Conservation (phyloP, 2,329 filamentous ascomycete species). For the Colletotrichum siamense region DNA sequence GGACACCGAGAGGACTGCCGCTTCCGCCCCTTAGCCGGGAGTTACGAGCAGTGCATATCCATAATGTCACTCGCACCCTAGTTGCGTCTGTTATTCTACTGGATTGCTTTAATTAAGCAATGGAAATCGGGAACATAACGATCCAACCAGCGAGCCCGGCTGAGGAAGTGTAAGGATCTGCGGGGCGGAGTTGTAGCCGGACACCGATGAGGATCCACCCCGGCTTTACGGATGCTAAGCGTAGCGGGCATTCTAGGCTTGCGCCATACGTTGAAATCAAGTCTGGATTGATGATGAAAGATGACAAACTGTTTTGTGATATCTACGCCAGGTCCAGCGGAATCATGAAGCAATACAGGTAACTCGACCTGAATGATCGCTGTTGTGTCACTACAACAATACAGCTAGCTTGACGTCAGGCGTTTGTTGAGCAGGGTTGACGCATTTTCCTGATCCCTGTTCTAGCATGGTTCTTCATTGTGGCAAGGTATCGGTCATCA, state of each 20-base stretch:
- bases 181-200: neutral
- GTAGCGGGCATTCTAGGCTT: neutral
- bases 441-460: too few species aligned
- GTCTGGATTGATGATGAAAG: too few species aligned
- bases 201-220: neutral
- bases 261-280: too few species aligned
- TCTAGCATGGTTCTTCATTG: too few species aligned
- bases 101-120: neutral
- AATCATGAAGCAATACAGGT: neutral
- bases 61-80: neutral
- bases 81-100: neutral
- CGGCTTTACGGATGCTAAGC: neutral
- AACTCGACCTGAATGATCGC: neutral
- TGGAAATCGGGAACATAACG: neutral
- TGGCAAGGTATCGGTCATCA: too few species aligned
- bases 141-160: neutral
- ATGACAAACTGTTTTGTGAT: too few species aligned
- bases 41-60: neutral
- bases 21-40: neutral
- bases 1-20: neutral
- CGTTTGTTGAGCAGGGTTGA: neutral
- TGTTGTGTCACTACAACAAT: neutral
- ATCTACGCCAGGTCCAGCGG: neutral
- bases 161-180: neutral
- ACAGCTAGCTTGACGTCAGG: neutral